Evolutionary conservation across 768 basidiomycete genomes (phyloP).

Genomic region (Gloeopeniophorella convolvens): DNA sequence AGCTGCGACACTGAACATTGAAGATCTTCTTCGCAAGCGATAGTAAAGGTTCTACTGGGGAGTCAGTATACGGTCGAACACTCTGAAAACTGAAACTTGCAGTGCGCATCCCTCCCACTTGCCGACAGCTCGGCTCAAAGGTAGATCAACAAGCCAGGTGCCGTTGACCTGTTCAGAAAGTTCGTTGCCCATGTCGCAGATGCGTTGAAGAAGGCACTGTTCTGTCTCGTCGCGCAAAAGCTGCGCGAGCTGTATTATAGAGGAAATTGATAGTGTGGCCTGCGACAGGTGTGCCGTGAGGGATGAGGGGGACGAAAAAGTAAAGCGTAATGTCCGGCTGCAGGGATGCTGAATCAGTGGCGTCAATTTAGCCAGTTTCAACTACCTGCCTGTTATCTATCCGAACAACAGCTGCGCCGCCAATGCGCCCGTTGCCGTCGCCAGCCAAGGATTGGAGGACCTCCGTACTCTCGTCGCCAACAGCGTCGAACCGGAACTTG

Average conservation of each 20-base stretch:
- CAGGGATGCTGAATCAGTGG: background rate
- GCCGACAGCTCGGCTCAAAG: constrained; percentile 57
- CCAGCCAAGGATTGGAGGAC: constrained; percentile 46
- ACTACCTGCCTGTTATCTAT: constrained; percentile 56
- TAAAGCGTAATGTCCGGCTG: constrained; percentile 71
- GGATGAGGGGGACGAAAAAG: constrained; percentile 67
- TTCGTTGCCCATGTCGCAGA: constrained; percentile 60
- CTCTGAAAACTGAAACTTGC: constrained; percentile 39
- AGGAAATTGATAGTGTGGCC: constrained; percentile 66
- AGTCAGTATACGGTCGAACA: background rate
- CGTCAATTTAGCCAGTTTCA: background rate
- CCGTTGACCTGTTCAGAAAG: constrained; percentile 44
- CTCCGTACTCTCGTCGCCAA: constrained; percentile 61
- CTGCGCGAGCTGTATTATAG: constrained; percentile 69
- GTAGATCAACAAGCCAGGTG: constrained; percentile 74
- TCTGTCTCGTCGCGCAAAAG: constrained; percentile 75
- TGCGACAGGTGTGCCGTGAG: constrained; percentile 76
- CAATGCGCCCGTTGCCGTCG: constrained; percentile 37
- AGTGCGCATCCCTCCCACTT: constrained; percentile 75
- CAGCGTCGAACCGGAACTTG: constrained; percentile 50
- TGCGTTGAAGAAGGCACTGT: constrained; percentile 56
- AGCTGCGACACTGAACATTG: constrained; percentile 15
- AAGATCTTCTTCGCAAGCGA: constrained; percentile 5
- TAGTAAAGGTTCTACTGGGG: constrained; percentile 5
- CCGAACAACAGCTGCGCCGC: constrained; percentile 67